Evolutionary conservation across 1,139 yeast species (phyloP).

Genomic region (Hyphopichia wangnamkhiaoensis): DNA sequence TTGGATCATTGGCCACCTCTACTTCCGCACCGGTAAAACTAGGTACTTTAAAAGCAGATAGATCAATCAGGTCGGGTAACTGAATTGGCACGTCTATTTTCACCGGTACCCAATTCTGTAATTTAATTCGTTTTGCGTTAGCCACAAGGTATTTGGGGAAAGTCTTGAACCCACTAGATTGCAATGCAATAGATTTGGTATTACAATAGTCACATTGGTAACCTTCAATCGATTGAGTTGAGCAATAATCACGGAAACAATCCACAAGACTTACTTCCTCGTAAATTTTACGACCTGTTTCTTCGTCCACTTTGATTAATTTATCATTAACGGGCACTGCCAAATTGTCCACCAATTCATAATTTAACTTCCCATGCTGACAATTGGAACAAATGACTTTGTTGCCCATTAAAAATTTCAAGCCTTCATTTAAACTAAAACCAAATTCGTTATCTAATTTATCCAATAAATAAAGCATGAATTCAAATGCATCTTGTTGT

Average conservation of each 20-base stretch:
- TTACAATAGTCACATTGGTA: slow-evolving; percentile 68
- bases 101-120: slow-evolving; percentile 88
- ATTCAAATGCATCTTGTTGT: slow-evolving; percentile 96
- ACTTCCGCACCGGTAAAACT: slow-evolving; percentile 42
- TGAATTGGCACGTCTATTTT: slow-evolving; percentile 75
- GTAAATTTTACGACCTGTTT: slow-evolving; percentile 44
- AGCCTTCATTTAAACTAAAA: slow-evolving; percentile 43
- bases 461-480: slow-evolving; percentile 66
- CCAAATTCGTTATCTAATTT: slow-evolving; percentile 59
- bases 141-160: slow-evolving; percentile 73
- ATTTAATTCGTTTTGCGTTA: slow-evolving; percentile 75
- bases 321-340: slow-evolving; percentile 59
- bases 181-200: slow-evolving; percentile 45
- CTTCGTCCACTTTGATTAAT: slow-evolving; percentile 38
- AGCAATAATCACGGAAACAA: slow-evolving; percentile 47
- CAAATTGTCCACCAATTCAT: slow-evolving; percentile 66
- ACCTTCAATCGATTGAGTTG: slow-evolving; percentile 60
- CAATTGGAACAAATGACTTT: slow-evolving; percentile 67
- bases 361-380: slow-evolving; percentile 56
- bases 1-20: slow-evolving; percentile 24
- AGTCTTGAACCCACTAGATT: slow-evolving; percentile 52
- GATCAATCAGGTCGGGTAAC: slow-evolving; percentile 49
- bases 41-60: slow-evolving; percentile 31
- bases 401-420: slow-evolving; percentile 66
- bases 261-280: slow-evolving; percentile 54